Base-by-base conservation (phyloP, 768 basidiomycete genomes). In the Butyriboletus loyo region DNA sequence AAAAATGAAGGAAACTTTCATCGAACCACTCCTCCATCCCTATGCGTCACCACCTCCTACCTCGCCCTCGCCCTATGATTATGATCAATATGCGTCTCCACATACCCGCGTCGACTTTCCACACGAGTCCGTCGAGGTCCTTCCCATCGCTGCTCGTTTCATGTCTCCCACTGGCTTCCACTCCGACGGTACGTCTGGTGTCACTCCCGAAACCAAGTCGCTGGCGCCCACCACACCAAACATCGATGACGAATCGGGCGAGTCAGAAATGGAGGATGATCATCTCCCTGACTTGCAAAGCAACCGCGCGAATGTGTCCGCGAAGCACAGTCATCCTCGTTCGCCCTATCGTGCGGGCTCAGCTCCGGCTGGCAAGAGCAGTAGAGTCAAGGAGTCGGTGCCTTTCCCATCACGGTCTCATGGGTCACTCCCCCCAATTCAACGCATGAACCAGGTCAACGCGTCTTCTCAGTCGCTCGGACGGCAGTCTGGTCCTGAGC, bases 1-100 rank as follows among this genome's bases (percentile, higher is more conserved):
- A 61, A 91, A 88, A 73, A 87, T 98, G 83, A 93, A 92, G 73
- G 91, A 94, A 58, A 93, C 89, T 0, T 97, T 97, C 63, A 90
- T 94, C 62, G 87, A 89, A 56, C 86, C 90, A 9, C 80, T 96
- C 31, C 81, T 98, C 15, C 93, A 96, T 72, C 91, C 92, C 11
- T 92, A 83, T 62, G 73, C 77, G 8, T 66, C 73, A 2, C 66
- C 69, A 14, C 55, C 69, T 0, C 61, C 68, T 19, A 59, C 74
- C n/a, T 77, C 83, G 5, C 78, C 82, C 7, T 64, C 74, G 30
- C 76, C 83, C 11, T 80, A 81, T 45, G 86, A 87, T 39, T 86
- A 83, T 60, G 87, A 90, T 57, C 86, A 85, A 44, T 86, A 82
- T 65, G 38, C 57, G 44, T 38, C 66, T 17, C 60, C 56, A 1